These are phyloP conservation scores for Physcomitrellopsis africana DNA, from an alignment of 225 moss, liverwort and hornwort species.

Conservation along the genomic window DNA sequence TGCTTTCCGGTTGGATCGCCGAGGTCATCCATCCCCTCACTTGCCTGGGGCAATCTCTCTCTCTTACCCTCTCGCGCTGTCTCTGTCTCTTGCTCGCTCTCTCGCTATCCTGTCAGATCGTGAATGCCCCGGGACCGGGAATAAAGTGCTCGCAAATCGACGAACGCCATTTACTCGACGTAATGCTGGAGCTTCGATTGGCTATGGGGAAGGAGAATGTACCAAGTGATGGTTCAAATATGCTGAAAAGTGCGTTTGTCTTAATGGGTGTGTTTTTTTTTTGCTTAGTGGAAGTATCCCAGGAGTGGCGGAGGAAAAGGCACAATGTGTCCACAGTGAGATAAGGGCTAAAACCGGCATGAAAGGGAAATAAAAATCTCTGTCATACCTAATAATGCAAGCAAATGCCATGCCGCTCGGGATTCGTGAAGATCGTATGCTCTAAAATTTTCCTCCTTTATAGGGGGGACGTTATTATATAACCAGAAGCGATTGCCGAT, in stretches of 20 bases:
- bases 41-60: too few species aligned
- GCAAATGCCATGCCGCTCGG: slow-evolving; percentile 14
- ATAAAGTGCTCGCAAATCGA: too few species aligned
- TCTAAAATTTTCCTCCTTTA: slow-evolving; percentile 18
- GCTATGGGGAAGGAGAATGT: not conserved
- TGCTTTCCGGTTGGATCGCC: too few species aligned
- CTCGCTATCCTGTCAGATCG: too few species aligned
- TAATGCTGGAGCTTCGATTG: slow-evolving; percentile 29
- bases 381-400: slow-evolving; percentile 27
- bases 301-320: slow-evolving; percentile 27
- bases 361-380: slow-evolving; percentile 33
- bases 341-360: not conserved
- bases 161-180: not conserved
- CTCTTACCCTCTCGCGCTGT: too few species aligned
- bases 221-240: not conserved
- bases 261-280: not conserved
- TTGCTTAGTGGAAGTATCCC: slow-evolving; percentile 15
- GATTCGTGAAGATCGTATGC: slow-evolving; percentile 37
- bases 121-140: too few species aligned
- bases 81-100: too few species aligned
- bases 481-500: too few species aligned
- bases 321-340: not conserved
- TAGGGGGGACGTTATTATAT: too few species aligned
- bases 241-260: slow-evolving; percentile 27
- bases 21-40: too few species aligned